Evolutionary conservation across 2,329 filamentous ascomycete species (phyloP), one percentile per base, ranked within the genome.

Genomic region (Botrytis elliptica): DNA sequence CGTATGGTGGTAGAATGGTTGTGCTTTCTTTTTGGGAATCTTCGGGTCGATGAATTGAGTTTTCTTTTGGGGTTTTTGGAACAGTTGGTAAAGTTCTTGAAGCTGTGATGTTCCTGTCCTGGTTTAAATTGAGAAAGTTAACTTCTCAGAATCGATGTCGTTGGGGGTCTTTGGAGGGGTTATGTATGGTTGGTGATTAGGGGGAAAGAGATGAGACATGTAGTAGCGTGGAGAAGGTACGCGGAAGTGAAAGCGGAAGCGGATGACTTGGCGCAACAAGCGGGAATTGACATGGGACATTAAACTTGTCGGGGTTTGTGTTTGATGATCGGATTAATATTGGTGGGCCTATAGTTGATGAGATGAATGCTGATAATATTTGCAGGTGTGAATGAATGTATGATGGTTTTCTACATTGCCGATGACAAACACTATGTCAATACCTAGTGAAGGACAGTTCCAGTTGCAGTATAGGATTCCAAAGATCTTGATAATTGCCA

Each of bases 91-190:
- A 3, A 1, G 14, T 8, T 55, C 2, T 29, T 8, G 5, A 55
- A 18, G n/a, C 5, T 55, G n/a, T 29, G 52, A 29, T 8, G 14
- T n/a, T 52, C 10, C 5, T 52, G 10, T n/a, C 1, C 20, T 0
- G 55, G 29, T 1, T 59, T 4, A 3, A 3, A 7, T 12, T n/a
- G 0, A n/a, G 49, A 5, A 52, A 25, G 22, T 12, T 10, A 9
- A 25, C 5, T 12, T 25, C 22, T 12, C 25, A 14, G 4, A 12
- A 14, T 12, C 9, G 0, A 25, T 25, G 22, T 0, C 12, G 18
- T 9, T 59, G 16, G 29, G 8, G 6, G 2, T 14, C 3, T n/a
- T 29, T 29, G n/a, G 1, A 33, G 55, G 3, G 52, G 4, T 59
- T 7, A 20, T 8, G 16, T 33, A 14, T n/a, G n/a, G n/a, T 57